Conservation (phyloP, 345 rosid genomes). For the Populus tremula region DNA sequence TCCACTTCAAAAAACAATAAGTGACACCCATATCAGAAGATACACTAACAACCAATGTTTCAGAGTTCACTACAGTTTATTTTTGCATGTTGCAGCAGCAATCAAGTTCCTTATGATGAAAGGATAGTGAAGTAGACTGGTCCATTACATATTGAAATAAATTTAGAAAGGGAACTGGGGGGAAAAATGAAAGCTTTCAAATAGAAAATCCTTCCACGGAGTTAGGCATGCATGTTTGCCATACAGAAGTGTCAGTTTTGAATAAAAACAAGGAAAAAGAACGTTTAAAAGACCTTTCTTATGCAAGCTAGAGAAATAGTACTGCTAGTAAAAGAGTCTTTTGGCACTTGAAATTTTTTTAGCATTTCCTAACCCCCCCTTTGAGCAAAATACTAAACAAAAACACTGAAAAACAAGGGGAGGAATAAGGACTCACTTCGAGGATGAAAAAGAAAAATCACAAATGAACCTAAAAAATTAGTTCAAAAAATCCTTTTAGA, state of each 20-base stretch:
- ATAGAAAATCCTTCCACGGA: no score
- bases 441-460: neutral
- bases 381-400: neutral
- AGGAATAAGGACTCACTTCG: neutral
- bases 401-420: neutral
- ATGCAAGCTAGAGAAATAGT: no score
- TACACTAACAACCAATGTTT: neutral
- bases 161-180: neutral
- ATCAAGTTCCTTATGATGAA: neutral
- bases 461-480: neutral
- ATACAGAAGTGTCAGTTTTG: no score
- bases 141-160: neutral
- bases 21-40: neutral
- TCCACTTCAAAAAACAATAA: neutral
- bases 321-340: no score
- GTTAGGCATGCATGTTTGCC: no score
- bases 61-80: neutral
- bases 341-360: no score
- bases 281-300: no score
- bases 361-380: neutral
- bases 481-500: neutral
- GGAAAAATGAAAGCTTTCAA: neutral
- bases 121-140: constrained; percentile 1
- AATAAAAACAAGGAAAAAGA: no score
- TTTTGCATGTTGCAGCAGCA: neutral